phyloP scores from a whole-genome alignment of 225 moss, liverwort and hornwort species.

The Marchantia paleacea region DNA sequence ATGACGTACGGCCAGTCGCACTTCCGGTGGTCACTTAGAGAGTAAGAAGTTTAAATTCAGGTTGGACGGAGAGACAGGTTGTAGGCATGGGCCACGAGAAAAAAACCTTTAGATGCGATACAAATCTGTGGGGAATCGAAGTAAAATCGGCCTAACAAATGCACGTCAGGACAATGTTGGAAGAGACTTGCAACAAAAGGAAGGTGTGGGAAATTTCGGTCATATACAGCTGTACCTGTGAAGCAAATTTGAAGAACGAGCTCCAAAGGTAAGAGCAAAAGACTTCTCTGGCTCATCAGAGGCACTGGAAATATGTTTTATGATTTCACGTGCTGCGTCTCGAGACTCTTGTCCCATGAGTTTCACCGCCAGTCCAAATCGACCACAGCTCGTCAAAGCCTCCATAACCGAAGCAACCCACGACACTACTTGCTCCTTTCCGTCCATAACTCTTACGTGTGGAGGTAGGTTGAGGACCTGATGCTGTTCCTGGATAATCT shows the following conservation, averaged over 20 bases:
- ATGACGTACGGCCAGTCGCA: no score
- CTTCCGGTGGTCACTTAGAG: no score
- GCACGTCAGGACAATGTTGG: no score
- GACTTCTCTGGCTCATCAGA: not conserved
- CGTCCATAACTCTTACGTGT: not conserved
- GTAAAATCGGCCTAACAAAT: no score
- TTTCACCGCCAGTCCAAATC: constrained; percentile 54
- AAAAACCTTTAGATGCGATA: no score
- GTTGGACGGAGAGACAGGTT: no score
- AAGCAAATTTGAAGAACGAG: not conserved
- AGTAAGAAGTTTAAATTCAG: no score
- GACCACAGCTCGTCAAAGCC: constrained; percentile 46
- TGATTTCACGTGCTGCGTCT: not conserved
- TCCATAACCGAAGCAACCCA: constrained; percentile 53
- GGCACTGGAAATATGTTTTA: constrained; percentile 4
- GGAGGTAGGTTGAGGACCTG: not conserved
- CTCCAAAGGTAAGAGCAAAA: not conserved
- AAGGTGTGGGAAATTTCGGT: no score
- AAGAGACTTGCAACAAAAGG: no score
- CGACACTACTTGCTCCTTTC: constrained; percentile 16
- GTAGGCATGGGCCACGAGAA: no score
- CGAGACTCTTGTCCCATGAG: constrained; percentile 42
- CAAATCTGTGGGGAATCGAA: no score
- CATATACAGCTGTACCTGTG: not conserved
- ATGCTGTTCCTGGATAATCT: not conserved